A percentile compares a stretch with the other conserved stretches of the same genome.
Conservation (phyloP, 164 flowering plant species). For the Malania oleifera region DNA sequence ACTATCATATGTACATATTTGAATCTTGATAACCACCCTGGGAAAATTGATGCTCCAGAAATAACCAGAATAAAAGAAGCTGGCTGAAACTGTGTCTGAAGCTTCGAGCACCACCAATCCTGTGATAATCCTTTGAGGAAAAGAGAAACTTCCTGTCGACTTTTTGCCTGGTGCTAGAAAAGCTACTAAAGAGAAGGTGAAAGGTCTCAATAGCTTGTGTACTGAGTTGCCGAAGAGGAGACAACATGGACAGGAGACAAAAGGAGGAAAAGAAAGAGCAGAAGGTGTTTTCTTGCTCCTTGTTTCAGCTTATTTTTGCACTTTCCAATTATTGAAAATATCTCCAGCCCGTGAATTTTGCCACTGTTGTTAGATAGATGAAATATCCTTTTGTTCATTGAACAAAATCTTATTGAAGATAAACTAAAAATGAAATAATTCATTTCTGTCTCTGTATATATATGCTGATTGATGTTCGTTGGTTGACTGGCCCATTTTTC, state of each 20-base stretch:
- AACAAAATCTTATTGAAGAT: no score
- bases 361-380: no score
- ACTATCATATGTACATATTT: slow-evolving; percentile 82
- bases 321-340: no score
- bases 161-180: slow-evolving; percentile 52
- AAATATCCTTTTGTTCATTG: no score
- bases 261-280: slow-evolving; percentile 94
- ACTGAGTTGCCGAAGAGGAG: slow-evolving; percentile 39
- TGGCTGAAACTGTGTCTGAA: slow-evolving; percentile 36
- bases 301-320: no score
- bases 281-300: slow-evolving; percentile 47
- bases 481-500: slow-evolving; percentile 63
- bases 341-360: no score
- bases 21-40: slow-evolving; percentile 94
- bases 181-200: slow-evolving; percentile 33
- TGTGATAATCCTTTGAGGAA: slow-evolving; percentile 68
- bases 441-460: no score
- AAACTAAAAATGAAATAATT: no score
- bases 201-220: slow-evolving; percentile 17
- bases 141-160: slow-evolving; percentile 73
- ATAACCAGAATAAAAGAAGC: slow-evolving; percentile 48
- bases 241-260: slow-evolving; percentile 62
- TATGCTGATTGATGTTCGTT: no score
- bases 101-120: slow-evolving; percentile 24
- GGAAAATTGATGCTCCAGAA: slow-evolving; percentile 68